phyloP scores from a whole-genome alignment of 2,329 filamentous ascomycete genomes.

The Coniochaeta sp. region DNA sequence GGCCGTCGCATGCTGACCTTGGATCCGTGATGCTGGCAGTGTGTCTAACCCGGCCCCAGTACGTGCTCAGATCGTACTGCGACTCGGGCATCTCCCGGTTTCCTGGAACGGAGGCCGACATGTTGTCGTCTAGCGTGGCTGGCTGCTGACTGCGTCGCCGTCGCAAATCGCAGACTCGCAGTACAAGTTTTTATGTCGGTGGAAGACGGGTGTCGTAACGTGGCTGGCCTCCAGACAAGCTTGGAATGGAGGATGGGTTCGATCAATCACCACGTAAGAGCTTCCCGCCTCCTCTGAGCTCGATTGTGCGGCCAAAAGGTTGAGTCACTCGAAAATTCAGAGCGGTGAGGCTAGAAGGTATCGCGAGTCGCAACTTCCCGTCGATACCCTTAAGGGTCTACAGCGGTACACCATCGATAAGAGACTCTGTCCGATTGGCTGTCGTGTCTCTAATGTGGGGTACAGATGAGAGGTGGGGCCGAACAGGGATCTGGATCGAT shows the following conservation, averaged over 20 bases:
- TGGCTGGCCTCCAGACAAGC: background rate
- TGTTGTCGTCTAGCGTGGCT: constrained; percentile 19
- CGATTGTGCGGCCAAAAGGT: background rate
- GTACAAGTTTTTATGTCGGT: background rate
- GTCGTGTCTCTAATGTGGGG: background rate
- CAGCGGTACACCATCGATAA: background rate
- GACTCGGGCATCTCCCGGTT: constrained; percentile 80
- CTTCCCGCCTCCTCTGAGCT: background rate
- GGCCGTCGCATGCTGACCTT: constrained; percentile 57
- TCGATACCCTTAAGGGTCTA: background rate
- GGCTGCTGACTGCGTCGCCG: background rate
- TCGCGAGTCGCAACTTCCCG: background rate
- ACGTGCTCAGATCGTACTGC: constrained; percentile 86
- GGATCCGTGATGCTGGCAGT: constrained; percentile 87
- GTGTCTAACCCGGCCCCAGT: constrained; percentile 91
- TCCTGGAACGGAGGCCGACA: constrained; percentile 61
- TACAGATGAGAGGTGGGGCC: no score
- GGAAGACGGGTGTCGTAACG: constrained; percentile 1
- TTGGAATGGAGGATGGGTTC: background rate
- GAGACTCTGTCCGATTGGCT: background rate
- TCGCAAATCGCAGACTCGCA: background rate
- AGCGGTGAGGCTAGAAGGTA: constrained; percentile 1
- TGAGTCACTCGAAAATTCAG: background rate
- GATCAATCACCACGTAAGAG: background rate
- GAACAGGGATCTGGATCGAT: background rate